A percentile compares a stretch with the other conserved stretches of the same genome.
Evolutionary conservation across 1,284 basidiomycete species (phyloP).

Genomic region (Pisolithus thermaeus): DNA sequence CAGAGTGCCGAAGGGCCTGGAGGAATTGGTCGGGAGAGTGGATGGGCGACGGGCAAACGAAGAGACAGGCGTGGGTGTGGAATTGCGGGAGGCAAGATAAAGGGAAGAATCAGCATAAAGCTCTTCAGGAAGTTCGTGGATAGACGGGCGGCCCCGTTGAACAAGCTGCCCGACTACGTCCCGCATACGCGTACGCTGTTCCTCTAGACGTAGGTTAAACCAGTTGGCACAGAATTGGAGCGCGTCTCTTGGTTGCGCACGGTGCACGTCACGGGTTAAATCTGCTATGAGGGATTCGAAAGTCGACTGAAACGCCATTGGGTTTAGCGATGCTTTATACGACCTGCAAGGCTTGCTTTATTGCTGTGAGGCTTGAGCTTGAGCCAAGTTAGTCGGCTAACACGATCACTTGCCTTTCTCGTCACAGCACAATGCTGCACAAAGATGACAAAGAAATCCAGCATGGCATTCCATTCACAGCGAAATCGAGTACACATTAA

Average conservation of each 20-base stretch:
- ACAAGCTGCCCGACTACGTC: conserved; percentile 44
- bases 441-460: not conserved
- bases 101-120: conserved; percentile 55
- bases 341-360: too few relatives aligned
- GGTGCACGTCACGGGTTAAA: conserved; percentile 79
- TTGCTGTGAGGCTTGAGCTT: too few relatives aligned
- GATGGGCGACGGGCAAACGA: conserved; percentile 48
- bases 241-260: conserved; percentile 82
- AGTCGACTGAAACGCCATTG: conserved; percentile 47
- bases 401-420: too few relatives aligned
- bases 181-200: conserved; percentile 69
- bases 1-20: conserved; percentile 68
- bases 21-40: conserved; percentile 43
- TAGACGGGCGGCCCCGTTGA: conserved; percentile 42
- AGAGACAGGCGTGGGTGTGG: conserved; percentile 36
- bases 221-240: conserved; percentile 95
- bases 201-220: conserved; percentile 85
- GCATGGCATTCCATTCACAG: not conserved
- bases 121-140: conserved; percentile 48
- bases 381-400: too few relatives aligned
- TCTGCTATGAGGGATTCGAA: conserved; percentile 80
- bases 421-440: too few relatives aligned
- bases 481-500: not conserved
- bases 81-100: conserved; percentile 22
- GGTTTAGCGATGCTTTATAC: not conserved